Base-by-base conservation (phyloP, 768 basidiomycete genomes). In the Calvatia gigantea region DNA sequence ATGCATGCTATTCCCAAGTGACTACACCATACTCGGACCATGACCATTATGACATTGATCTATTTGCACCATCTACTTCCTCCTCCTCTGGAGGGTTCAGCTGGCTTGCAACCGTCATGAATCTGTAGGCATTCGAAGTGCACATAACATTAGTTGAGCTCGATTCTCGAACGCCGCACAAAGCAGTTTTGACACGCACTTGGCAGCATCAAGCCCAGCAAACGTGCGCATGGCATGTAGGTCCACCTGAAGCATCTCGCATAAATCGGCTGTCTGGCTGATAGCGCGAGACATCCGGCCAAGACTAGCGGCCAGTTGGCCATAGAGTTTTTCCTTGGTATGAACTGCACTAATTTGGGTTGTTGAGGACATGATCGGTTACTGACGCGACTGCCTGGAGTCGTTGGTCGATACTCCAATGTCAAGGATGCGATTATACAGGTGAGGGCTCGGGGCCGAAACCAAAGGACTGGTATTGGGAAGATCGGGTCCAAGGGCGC, bases 291-390 rank as follows among this genome's bases (percentile, higher is more conserved):
- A 82, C 69, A 93, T 84, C 46, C 85, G 75, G 27, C 80, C 80
- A 2, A 94, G 68, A 44, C 83, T 86, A 45, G 80, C 75, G 3
- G 89, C 80, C 2, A 94, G 80, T 64, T 92, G 89, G 35, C 80
- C 77, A 64, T 94, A 94, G 21, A 93, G 83, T 53, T 89, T 72
- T 61, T 91, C 85, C 70, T 94, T 94, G 32, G 87, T 82, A 59
- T 87, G 87, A 0, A 85, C 86, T 3, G 87, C 87, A 63, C 78
- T 84, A 8, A 79, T 81, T 9, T 81, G 77, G n/a, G 68, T 66
- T 17, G 58, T 8, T 27, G 53, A 46, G 44, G 43, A 54, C 53
- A 54, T 54, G 12, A 41, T 41, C n/a, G 15, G 15, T 19, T 19
- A 17, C 19, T 42, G 41, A 12, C n/a, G n/a, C n/a, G n/a, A n/a